phyloP scores from a whole-genome alignment of 176 grass and related monocot genomes.

The Cenchrus fungigraminus region DNA sequence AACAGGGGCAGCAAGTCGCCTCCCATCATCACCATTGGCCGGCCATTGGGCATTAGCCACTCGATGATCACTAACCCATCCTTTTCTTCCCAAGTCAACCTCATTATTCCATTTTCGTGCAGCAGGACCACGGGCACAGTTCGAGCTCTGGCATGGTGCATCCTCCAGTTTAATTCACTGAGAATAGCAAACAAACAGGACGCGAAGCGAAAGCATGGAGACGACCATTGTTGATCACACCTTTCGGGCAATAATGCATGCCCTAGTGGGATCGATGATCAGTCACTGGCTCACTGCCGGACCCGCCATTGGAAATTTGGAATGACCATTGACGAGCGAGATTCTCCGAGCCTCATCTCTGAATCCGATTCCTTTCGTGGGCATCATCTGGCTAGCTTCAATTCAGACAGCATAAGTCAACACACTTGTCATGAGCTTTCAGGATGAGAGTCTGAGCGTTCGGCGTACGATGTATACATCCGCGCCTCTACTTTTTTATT shows the following conservation, averaged over 20 bases:
- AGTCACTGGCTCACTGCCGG: neutral
- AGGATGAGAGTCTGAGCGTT: too few relatives aligned
- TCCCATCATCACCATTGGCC: neutral
- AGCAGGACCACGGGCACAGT: neutral
- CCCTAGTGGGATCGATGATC: constrained; percentile 30
- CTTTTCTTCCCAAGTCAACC: constrained; percentile 12
- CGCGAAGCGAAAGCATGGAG: neutral
- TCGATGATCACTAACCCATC: neutral
- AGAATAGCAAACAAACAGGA: neutral
- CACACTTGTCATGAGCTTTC: neutral
- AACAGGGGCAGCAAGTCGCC: too few relatives aligned
- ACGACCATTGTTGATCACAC: neutral
- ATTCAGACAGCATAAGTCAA: neutral
- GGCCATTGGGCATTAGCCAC: constrained; percentile 8
- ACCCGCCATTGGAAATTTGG: constrained; percentile 30
- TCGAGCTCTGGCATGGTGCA: neutral
- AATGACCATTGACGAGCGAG: constrained; percentile 8
- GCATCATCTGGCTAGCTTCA: neutral
- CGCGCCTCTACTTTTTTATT: too few relatives aligned
- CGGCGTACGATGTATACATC: too few relatives aligned
- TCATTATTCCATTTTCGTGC: neutral
- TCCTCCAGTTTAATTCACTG: constrained; percentile 8
- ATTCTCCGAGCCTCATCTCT: neutral
- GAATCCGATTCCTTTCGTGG: neutral
- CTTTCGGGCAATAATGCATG: constrained; percentile 34